Evolutionary conservation across 192 early-diverging fungal species (phyloP).

Genomic region (Coemansia sp.): DNA sequence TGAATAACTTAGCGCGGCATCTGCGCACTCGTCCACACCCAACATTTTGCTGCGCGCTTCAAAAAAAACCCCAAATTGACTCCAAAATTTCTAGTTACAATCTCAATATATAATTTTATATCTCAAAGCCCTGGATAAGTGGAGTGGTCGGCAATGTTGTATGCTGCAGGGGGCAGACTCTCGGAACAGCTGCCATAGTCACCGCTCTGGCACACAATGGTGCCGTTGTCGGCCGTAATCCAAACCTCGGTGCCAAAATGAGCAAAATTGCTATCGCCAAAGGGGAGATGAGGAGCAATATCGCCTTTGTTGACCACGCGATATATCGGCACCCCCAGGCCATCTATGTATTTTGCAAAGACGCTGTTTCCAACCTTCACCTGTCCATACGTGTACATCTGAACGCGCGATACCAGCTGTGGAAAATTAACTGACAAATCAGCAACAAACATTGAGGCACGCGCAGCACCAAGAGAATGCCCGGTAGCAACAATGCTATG

Average conservation of each 20-base stretch:
- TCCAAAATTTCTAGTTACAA: too few relatives aligned
- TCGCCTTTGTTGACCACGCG: conserved; percentile 42
- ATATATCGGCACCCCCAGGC: conserved; percentile 6
- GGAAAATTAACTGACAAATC: conserved; percentile 17
- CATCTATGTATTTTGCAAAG: conserved; percentile 32
- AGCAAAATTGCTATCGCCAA: not conserved
- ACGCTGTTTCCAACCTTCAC: conserved; percentile 34
- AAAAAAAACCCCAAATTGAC: not conserved
- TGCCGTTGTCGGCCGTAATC: conserved; percentile 7
- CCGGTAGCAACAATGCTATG: conserved; percentile 31
- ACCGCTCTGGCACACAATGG: conserved; percentile 12
- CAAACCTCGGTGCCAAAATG: conserved; percentile 44
- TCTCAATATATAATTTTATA: not conserved
- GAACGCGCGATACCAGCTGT: conserved; percentile 3
- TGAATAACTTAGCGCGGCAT: not conserved
- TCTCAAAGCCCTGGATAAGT: conserved; percentile 20
- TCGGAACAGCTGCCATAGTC: conserved; percentile 28
- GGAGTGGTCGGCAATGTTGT: conserved; percentile 17
- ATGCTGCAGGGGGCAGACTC: conserved; percentile 5
- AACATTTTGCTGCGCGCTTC: not conserved
- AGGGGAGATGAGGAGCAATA: conserved; percentile 30
- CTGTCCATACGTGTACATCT: conserved; percentile 38
- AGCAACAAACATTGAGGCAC: conserved; percentile 36
- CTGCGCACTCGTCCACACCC: not conserved
- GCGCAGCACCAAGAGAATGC: conserved; percentile 42